A percentile compares a stretch with the other conserved stretches of the same genome.
Conservation (phyloP, 2,329 filamentous ascomycete genomes). For the Bipolaris sorokiniana region DNA sequence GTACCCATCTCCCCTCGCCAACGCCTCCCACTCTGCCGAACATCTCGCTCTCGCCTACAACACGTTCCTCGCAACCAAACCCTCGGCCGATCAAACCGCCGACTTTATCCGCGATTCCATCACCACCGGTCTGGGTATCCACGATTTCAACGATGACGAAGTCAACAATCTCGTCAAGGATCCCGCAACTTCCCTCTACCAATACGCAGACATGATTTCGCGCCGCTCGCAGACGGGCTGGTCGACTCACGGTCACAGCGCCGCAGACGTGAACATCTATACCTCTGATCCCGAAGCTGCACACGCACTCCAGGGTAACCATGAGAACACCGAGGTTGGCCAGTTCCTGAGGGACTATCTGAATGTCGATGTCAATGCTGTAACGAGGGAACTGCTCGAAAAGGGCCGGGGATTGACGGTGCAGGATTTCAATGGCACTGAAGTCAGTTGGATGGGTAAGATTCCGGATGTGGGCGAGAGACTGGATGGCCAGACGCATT, state of each 20-base stretch:
- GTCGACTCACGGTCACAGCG: constrained; percentile 88
- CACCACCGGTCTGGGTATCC: constrained; percentile 74
- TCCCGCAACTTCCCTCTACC: constrained; percentile 62
- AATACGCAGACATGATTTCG: constrained; percentile 85
- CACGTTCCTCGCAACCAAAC: constrained; percentile 59
- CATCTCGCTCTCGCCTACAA: constrained; percentile 69
- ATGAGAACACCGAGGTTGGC: constrained; percentile 94
- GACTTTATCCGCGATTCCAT: constrained; percentile 74
- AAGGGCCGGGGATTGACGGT: constrained; percentile 53
- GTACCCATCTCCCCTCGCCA: constrained; percentile 82
- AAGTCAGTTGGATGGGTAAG: constrained; percentile 53
- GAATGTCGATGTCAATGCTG: constrained; percentile 74
- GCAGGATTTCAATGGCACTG: constrained; percentile 32
- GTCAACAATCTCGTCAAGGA: constrained; percentile 68
- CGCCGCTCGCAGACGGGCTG: constrained; percentile 88
- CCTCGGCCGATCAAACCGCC: constrained; percentile 40
- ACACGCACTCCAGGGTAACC: constrained; percentile 75
- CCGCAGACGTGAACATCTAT: constrained; percentile 96
- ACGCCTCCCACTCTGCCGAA: constrained; percentile 77
- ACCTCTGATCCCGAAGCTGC: constrained; percentile 71
- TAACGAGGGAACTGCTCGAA: constrained; percentile 76
- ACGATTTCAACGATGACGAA: constrained; percentile 74
- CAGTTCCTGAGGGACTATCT: constrained; percentile 81
- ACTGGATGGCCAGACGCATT: constrained; percentile 55
- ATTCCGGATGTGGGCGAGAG: constrained; percentile 51